Base-by-base conservation (phyloP, 2,329 filamentous ascomycete species). In the Alternaria brassicicola region DNA sequence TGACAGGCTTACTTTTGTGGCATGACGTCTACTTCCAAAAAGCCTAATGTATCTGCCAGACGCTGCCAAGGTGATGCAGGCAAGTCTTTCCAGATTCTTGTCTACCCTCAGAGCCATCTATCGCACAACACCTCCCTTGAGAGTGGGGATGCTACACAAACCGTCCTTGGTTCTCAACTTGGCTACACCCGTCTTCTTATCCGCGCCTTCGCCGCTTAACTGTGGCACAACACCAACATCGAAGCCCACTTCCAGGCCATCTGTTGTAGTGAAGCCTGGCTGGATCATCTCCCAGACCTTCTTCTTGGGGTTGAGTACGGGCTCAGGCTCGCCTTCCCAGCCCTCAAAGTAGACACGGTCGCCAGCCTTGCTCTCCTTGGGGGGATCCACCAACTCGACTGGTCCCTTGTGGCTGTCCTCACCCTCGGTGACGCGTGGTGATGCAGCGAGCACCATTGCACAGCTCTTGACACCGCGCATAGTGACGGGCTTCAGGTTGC, bases 211-310 rank as follows among this genome's bases (percentile, higher is more conserved):
- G 77, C 89, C 89, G 72, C 89, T 88, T 58, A 94, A 82, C 78
- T 89, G 87, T 79, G 91, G 89, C 33, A 97, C 91, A 43, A 83
- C 88, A 42, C 80, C 84, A 3, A 90, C 91, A 72, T 98, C 91
- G 75, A 98, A 99, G 0, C 85, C 93, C 33, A 97, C 94, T 79
- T 93, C 90, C 50, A 94, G 83, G 45, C 78, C 80, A 7, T 89
- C 89, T 1, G 90, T 96, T 7, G 94, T 99, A 28, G 91, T 96
- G 81, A 98, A 98, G 0, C 94, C 95, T 1, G 93, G 93, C 84
- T 98, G 94, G 80, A 97, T 92, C 9, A 86, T 92, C 84, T 99
- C 95, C 93, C 94, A 98, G 61, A 98, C 83, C 88, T 98, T 98
- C 88, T 98, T 99, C 89, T 99, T 99, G 57, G 95, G 95, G 85